These are phyloP conservation scores for Lunularia cruciata DNA, from an alignment of 225 moss, liverwort and hornwort genomes.

Conservation along the genomic window DNA sequence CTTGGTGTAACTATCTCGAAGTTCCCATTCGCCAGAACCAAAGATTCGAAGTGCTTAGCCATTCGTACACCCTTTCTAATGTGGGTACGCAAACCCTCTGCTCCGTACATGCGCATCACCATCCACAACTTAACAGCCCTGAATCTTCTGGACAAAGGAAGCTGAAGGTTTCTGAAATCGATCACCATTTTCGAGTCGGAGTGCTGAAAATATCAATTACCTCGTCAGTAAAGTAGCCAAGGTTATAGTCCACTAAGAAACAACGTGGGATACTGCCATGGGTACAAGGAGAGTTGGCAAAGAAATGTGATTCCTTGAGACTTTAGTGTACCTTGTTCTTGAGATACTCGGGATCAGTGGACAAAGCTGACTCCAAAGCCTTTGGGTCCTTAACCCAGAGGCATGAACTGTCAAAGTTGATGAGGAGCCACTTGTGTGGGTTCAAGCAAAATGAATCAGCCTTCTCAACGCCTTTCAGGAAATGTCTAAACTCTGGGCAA, in stretches of 20 bases:
- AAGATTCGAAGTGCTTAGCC: slow-evolving; percentile 59
- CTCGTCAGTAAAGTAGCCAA: background rate
- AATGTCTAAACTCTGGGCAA: slow-evolving; percentile 61
- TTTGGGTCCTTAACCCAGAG: slow-evolving; percentile 55
- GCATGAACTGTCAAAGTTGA: slow-evolving; percentile 68
- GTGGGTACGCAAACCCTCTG: slow-evolving; percentile 45
- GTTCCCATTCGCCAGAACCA: slow-evolving; percentile 43
- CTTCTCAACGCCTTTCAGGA: slow-evolving; percentile 58
- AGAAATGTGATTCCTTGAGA: too few species aligned
- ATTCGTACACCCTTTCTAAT: slow-evolving; percentile 56
- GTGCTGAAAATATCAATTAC: background rate
- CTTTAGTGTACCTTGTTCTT: too few species aligned
- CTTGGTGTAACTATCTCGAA: slow-evolving; percentile 63
- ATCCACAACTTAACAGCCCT: slow-evolving; percentile 69
- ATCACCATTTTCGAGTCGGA: slow-evolving; percentile 57
- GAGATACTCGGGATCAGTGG: slow-evolving; percentile 52
- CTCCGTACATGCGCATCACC: slow-evolving; percentile 68
- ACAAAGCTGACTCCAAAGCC: slow-evolving; percentile 52
- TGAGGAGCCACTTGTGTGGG: slow-evolving; percentile 71
- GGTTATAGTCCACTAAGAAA: background rate
- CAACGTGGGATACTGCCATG: background rate
- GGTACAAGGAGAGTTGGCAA: too few species aligned
- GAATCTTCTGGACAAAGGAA: slow-evolving; percentile 65
- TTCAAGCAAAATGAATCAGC: too few species aligned
- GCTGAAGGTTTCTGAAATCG: slow-evolving; percentile 72